Evolutionary conservation across 306 rosid species (phyloP), one percentile per base, ranked within the genome.

Genomic region (Ziziphus jujuba): DNA sequence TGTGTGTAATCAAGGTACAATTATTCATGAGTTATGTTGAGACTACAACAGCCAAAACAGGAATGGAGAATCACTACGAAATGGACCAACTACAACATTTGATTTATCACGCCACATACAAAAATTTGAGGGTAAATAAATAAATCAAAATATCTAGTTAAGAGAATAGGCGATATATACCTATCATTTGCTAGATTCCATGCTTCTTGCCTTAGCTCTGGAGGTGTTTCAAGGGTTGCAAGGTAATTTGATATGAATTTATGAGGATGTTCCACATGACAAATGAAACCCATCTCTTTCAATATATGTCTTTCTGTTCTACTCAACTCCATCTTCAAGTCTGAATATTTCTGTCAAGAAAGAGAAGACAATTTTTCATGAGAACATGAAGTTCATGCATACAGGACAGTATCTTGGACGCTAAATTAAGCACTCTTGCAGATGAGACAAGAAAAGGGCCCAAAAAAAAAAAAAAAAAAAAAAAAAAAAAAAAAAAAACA

Each of bases 201-300:
- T 51, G 99, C 99, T 84, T 95, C 99, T 74, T 93, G 99, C 71
- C 87, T 86, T 77, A 95, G 69, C 57, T 93, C 97, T 28, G 80
- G 87, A 58, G 97, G 95, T 59, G 95, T 80, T 66, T 79, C 96
- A 50, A 90, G 90, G 60, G 97, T 95, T 31, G 91, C 95, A 14
- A 95, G 97, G 82, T 95, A 95, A 74, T 88, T 95, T 24, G 97
- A 95, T 75, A 90, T 95, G 58, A 95, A 95, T 68, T 95, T 95
- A 72, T 95, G 99, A 56, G 97, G 99, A 85, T 90, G 97, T 63
- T 95, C 96, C 71, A 95, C 99, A 74, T 95, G 99, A 75, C 96
- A 95, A 74, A 95, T 90, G 72, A 95, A 95, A 65, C 96, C 99
- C 99, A 95, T 95, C 85, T 95, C 97, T 81, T 95, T 95, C 95